These are phyloP conservation scores for Pseudogymnoascus sp. DNA, from an alignment of 2,329 filamentous ascomycete genomes.

Conservation along the genomic window DNA sequence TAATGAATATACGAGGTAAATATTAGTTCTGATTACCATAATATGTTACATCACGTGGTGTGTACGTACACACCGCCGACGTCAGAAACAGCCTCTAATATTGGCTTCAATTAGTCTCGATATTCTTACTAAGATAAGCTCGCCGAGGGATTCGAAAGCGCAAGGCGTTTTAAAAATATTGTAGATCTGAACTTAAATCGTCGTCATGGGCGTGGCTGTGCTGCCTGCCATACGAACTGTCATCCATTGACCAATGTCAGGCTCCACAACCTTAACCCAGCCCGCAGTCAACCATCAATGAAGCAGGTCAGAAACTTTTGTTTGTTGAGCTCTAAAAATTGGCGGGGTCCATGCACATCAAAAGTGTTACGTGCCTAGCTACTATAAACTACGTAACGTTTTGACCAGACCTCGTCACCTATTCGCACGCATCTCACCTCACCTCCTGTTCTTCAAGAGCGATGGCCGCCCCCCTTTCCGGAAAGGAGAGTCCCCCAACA, in stretches of 20 bases:
- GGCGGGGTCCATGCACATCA: not conserved
- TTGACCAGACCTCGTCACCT: not conserved
- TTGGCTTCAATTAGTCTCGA: not conserved
- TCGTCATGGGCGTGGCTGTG: not conserved
- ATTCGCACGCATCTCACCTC: not conserved
- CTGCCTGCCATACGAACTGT: not conserved
- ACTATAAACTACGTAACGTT: not conserved
- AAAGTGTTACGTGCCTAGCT: not conserved
- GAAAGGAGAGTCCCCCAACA: not conserved
- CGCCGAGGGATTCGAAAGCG: not conserved
- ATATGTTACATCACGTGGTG: not conserved
- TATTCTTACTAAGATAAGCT: not conserved
- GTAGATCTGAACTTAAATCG: not conserved
- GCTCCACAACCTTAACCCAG: not conserved
- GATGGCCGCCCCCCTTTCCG: not conserved
- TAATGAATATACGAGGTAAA: not conserved
- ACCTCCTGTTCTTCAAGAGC: not conserved
- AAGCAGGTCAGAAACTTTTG: not conserved
- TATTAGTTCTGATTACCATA: not conserved
- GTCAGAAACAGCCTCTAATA: not conserved
- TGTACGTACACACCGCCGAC: not conserved
- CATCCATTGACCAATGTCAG: not conserved
- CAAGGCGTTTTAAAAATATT: not conserved
- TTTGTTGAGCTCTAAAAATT: not conserved
- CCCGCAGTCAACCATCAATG: not conserved